Conservation (phyloP, 148 eudicot species). For the Rhododendron mucronatum region DNA sequence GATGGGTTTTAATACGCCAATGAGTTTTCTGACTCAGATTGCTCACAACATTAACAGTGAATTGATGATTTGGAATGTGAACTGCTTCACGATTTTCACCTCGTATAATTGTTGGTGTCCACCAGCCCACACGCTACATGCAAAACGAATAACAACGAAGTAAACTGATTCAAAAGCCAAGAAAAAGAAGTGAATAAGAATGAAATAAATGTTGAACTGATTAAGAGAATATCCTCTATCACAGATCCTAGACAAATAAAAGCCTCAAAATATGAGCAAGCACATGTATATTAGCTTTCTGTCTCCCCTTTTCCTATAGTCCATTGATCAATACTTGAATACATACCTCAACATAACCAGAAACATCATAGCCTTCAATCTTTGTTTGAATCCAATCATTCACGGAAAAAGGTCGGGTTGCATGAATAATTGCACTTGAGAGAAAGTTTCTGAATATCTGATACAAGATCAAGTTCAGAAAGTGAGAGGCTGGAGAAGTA, state of each 20-base stretch:
- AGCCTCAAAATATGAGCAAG: neutral
- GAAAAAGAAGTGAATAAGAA: neutral
- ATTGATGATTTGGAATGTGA: conserved; percentile 93
- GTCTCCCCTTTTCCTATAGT: neutral
- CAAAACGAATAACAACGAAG: neutral
- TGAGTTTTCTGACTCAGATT: conserved; percentile 89
- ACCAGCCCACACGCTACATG: conserved; percentile 92
- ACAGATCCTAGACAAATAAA: neutral
- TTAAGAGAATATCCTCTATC: neutral
- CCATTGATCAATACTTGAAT: conserved; percentile 1
- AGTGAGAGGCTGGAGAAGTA: neutral
- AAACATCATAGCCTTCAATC: conserved; percentile 91
- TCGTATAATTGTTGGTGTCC: conserved; percentile 92
- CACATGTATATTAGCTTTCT: neutral
- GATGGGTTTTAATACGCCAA: conserved; percentile 93
- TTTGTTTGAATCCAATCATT: conserved; percentile 91
- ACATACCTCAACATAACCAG: conserved; percentile 97
- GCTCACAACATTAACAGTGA: conserved; percentile 86
- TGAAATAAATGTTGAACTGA: neutral
- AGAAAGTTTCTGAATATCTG: conserved; percentile 95
- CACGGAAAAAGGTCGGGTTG: conserved; percentile 77
- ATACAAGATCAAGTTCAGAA: conserved; percentile 1
- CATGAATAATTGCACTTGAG: conserved; percentile 90
- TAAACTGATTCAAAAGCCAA: neutral
- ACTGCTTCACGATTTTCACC: conserved; percentile 97